Percentiles rank a stretch among this genome's conserved stretches.
Evolutionary conservation across 208 protist species (phyloP).

Genomic region (Lotmaria passim): DNA sequence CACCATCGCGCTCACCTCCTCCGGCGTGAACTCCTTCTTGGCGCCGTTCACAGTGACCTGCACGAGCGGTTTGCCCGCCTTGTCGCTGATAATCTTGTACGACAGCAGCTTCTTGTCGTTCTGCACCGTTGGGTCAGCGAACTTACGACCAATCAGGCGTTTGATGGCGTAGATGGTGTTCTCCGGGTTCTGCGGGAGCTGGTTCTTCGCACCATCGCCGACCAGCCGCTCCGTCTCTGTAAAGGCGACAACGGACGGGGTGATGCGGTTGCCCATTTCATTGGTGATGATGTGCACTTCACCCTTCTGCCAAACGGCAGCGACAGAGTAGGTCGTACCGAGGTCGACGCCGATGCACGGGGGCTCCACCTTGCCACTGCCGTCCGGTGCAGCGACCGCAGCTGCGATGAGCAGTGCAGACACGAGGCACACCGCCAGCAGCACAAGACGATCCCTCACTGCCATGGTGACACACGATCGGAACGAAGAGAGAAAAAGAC

Average conservation of each 20-base stretch:
- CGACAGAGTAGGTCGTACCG: constrained; percentile 97
- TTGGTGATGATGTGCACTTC: constrained; percentile 93
- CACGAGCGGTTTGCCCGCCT: constrained; percentile 79
- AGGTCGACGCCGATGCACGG: constrained; percentile 95
- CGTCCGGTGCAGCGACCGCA: constrained; percentile 54
- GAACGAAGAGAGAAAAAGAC: not conserved
- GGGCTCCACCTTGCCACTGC: constrained; percentile 76
- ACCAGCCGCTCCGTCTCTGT: constrained; percentile 92
- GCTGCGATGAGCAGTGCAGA: constrained; percentile 28
- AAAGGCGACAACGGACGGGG: constrained; percentile 97
- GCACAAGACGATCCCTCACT: constrained; percentile 9
- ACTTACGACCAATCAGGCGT: constrained; percentile 94
- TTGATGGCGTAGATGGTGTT: constrained; percentile 95
- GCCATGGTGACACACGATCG: constrained; percentile 10
- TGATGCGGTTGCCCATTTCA: constrained; percentile 93
- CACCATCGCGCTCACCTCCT: constrained; percentile 91
- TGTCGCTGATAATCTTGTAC: constrained; percentile 87
- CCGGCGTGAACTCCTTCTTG: constrained; percentile 83
- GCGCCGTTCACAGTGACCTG: constrained; percentile 75
- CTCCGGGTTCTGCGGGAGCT: constrained; percentile 89
- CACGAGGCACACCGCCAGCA: constrained; percentile 32
- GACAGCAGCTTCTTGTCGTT: constrained; percentile 95
- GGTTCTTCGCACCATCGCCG: constrained; percentile 91
- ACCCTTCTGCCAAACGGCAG: constrained; percentile 97
- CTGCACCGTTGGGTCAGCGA: constrained; percentile 91